phyloP scores from a whole-genome alignment of 2,329 filamentous ascomycete genomes.

The Penicillium sp. region DNA sequence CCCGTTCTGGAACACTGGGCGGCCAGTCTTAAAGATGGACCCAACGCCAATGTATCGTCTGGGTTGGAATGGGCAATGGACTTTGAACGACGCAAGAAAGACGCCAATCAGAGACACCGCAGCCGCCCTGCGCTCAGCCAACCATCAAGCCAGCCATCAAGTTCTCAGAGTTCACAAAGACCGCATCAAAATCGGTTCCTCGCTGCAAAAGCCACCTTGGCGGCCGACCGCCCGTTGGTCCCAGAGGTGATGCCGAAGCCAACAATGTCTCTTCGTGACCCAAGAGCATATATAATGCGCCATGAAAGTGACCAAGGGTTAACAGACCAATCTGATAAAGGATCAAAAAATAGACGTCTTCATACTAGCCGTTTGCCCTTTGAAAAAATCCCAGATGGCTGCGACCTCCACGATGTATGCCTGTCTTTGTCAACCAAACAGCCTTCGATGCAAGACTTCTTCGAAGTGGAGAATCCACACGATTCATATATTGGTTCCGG shows the following conservation, averaged over 20 bases:
- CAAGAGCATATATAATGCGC: slow-evolving; percentile 22
- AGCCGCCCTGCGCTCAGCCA: not conserved
- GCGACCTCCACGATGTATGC: slow-evolving; percentile 12
- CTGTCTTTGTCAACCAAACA: slow-evolving; percentile 3
- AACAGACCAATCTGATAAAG: not conserved
- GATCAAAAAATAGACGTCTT: not conserved
- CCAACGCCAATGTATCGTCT: not conserved
- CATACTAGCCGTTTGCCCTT: slow-evolving; percentile 19
- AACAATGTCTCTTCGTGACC: slow-evolving; percentile 12
- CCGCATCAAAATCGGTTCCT: slow-evolving; percentile 22
- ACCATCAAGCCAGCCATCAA: not conserved
- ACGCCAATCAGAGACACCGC: slow-evolving; percentile 20
- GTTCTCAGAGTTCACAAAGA: slow-evolving; percentile 1
- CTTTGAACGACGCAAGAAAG: slow-evolving; percentile 27
- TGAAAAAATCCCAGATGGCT: slow-evolving; percentile 24
- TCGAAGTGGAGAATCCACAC: not conserved
- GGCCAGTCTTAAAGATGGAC: slow-evolving; percentile 19
- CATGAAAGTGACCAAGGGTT: not conserved
- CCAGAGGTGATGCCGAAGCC: slow-evolving; percentile 4
- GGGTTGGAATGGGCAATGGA: slow-evolving; percentile 27
- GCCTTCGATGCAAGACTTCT: not conserved
- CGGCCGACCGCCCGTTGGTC: slow-evolving; percentile 2
- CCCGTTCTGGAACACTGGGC: slow-evolving; percentile 29
- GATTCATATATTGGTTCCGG: slow-evolving; percentile 7
- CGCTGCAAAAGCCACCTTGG: slow-evolving; percentile 23